A percentile compares a stretch with the other conserved stretches of the same genome.
phyloP scores from a whole-genome alignment of 106 monocot species.

The Amphibolis antarctica region DNA sequence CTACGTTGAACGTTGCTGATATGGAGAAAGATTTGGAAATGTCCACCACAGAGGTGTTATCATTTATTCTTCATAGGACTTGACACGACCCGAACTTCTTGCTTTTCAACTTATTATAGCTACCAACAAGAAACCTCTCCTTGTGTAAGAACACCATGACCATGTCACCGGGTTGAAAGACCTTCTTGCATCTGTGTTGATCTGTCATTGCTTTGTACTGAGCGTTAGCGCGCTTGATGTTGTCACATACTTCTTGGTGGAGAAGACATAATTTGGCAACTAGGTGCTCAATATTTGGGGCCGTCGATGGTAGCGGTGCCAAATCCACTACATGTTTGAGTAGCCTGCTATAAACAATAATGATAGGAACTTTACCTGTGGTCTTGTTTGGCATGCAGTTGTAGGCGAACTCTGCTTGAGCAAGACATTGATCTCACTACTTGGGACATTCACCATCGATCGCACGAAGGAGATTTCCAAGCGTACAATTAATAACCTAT shows the following conservation, averaged over 20 bases:
- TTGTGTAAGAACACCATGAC: background rate
- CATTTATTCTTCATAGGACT: background rate
- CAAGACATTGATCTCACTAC: background rate
- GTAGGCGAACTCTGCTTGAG: slow-evolving; percentile 5
- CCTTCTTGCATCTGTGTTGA: background rate
- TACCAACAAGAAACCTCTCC: background rate
- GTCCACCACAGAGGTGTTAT: background rate
- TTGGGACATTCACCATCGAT: background rate
- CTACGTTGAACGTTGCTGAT: background rate
- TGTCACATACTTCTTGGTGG: background rate
- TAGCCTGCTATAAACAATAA: background rate
- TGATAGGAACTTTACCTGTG: background rate
- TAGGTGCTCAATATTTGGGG: background rate
- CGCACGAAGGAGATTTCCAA: background rate
- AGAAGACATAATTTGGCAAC: background rate
- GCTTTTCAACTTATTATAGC: background rate
- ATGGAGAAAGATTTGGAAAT: too few species aligned
- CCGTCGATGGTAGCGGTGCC: background rate
- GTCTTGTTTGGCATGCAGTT: background rate
- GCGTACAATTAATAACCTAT: background rate
- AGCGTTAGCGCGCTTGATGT: background rate
- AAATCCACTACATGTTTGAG: background rate
- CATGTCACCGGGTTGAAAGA: background rate
- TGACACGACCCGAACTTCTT: background rate
- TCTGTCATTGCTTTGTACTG: background rate